phyloP scores from a whole-genome alignment of 176 grass and related monocot species.

The Triticum aestivum region DNA sequence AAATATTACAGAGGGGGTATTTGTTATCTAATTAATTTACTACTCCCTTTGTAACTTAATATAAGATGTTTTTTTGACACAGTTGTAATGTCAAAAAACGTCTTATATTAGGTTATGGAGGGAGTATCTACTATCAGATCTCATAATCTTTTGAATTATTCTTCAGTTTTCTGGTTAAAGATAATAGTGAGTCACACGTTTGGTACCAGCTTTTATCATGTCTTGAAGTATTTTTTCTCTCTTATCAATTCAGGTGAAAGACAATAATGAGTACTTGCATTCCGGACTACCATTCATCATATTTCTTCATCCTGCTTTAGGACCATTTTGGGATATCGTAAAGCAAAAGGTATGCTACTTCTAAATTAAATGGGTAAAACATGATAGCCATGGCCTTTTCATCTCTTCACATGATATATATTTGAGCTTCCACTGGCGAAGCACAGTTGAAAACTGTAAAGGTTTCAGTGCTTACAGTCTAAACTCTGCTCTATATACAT shows the following conservation, averaged over 20 bases:
- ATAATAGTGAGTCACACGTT: not conserved
- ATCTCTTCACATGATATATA: slow-evolving; percentile 23
- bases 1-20: not conserved
- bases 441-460: not conserved
- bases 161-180: slow-evolving; percentile 9
- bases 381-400: not conserved
- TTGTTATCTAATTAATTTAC: not conserved
- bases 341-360: slow-evolving; percentile 74
- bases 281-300: slow-evolving; percentile 81
- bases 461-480: not conserved
- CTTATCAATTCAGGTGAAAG: slow-evolving; percentile 66
- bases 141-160: slow-evolving; percentile 23
- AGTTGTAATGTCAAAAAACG: too few species aligned
- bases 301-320: slow-evolving; percentile 97
- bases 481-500: not conserved
- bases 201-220: not conserved
- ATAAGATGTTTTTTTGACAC: too few species aligned
- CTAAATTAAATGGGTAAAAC: not conserved
- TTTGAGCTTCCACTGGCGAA: slow-evolving; percentile 1
- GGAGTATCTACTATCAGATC: not conserved
- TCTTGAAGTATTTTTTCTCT: slow-evolving; percentile 22
- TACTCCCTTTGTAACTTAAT: not conserved
- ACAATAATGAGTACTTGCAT: slow-evolving; percentile 70
- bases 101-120: too few species aligned
- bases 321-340: slow-evolving; percentile 90